Base-by-base conservation (phyloP, 2,329 filamentous ascomycete species). In the Pyrenochaeta sp. region DNA sequence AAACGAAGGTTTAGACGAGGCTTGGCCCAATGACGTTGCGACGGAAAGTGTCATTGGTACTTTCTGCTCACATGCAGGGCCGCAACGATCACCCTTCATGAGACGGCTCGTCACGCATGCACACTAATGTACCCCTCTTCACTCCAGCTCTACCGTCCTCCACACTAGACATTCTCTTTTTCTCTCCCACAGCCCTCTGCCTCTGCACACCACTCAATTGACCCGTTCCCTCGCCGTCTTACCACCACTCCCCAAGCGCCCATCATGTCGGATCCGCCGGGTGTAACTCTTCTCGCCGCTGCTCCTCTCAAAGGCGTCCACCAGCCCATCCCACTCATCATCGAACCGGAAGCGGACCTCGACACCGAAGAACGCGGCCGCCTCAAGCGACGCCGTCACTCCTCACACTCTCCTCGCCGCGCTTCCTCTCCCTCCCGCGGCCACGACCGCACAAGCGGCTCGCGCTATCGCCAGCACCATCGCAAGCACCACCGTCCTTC, bases 321-420 rank as follows among this genome's bases (percentile, higher is more conserved):
- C 19, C 75, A 78, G 44, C 74, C 76, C 52, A 68, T 69, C 9
- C 65, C 63, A 26, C 76, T 67, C 19, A 65, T 74, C 21, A 64
- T 63, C 28, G 62, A 69, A 47, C 74, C 78, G 48, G 69, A 69
- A 48, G 74, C 78, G 49, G 69, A 56, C 11, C 44, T 35, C 32
- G 59, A 61, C 18, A 46, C 50, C 21, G 54, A 66, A 40, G 61
- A 65, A 23, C 62, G 65, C n/a, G 65, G 65, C 19, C 63, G 65
- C 22, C 56, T 67, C 17, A 68, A 69, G 42, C 58, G 63, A 38
- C 59, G 65, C 31, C 55, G 64, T 7, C 49, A 54, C 32, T 61
- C 61, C 17, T 66, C 64, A 7, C 56, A 61, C 39, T 65, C 65
- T 22, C 62, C 64, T n/a, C 44, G 50, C 8, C 60, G 63, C 14